Base-by-base conservation (phyloP, 1,284 basidiomycete species). In the Gastroboletus turbinatus region DNA sequence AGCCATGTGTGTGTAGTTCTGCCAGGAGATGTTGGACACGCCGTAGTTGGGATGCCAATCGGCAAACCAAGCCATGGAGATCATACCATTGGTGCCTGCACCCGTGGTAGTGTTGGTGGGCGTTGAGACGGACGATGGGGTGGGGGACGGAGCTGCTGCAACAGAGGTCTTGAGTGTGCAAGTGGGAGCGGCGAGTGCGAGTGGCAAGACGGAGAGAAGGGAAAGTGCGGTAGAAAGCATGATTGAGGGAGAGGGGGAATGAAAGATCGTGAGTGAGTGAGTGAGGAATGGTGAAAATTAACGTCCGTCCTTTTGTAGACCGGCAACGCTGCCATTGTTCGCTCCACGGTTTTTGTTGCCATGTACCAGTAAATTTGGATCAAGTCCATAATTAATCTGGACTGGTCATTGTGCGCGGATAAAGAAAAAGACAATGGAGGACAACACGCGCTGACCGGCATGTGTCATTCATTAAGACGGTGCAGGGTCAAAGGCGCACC, bases 51-150 rank as follows among this genome's bases (percentile, higher is more conserved):
- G 63, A 65, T 84, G 82, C 82, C 84, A 88, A 25, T 83, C 82
- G 43, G 85, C 78, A 63, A 80, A 87, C 85, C 85, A 88, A 23
- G 82, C 79, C 45, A 82, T 75, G 36, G 82, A 64, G 36, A 86
- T 49, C 32, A 44, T 59, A 10, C 67, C 62, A 55, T 36, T 61
- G 59, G 68, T 73, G 60, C 68, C 67, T 21, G 67, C 65, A 46
- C 63, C 60, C 3, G 62, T 61, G 33, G 65, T 59, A 9, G 66
- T 19, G 40, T 7, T 48, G 0, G 53, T 32, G 9, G 60, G 45
- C 0, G 47, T 13, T 5, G 55, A 35, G 29, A 13, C 30, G 17
- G 63, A 3, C 0, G 60, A 46, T 5, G 60, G 21, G 16, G 59
- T 21, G 5, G 64, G 8, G 0, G 65, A 32, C 9, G 59, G 19